Conservation (phyloP, 306 rosid genomes). For the Potentilla sterilis region DNA sequence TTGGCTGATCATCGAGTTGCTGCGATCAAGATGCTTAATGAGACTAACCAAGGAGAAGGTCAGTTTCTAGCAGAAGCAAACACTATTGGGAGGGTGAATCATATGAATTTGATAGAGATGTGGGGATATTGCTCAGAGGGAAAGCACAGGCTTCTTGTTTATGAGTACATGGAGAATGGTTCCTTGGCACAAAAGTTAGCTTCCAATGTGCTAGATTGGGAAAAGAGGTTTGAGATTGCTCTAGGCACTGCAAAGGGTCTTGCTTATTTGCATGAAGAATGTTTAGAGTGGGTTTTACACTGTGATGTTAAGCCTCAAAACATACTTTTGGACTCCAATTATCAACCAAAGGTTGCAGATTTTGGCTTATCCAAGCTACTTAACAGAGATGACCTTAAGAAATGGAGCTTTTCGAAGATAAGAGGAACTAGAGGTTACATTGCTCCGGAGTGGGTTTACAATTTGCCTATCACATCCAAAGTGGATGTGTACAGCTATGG, state of each 20-base stretch:
- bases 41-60: conserved; percentile 41
- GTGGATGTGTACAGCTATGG: conserved; percentile 59
- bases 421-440: conserved; percentile 59
- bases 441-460: conserved; percentile 58
- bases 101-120: conserved; percentile 52
- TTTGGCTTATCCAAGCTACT: conserved; percentile 44
- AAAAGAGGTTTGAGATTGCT: conserved; percentile 38
- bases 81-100: conserved; percentile 50
- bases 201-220: conserved; percentile 36
- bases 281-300: conserved; percentile 56
- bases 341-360: conserved; percentile 53
- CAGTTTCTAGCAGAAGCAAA: conserved; percentile 52
- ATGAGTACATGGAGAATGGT: conserved; percentile 45
- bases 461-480: conserved; percentile 48
- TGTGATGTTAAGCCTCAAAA: conserved; percentile 63
- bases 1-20: conserved; percentile 35
- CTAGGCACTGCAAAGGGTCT: conserved; percentile 41
- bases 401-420: conserved; percentile 32
- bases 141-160: conserved; percentile 42
- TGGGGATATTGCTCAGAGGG: conserved; percentile 51
- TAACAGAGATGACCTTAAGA: conserved; percentile 19
- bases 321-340: conserved; percentile 39
- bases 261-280: conserved; percentile 48
- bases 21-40: conserved; percentile 37
- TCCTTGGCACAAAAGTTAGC: conserved; percentile 32